These are phyloP conservation scores for Secale cereale DNA, from an alignment of 176 grass and related monocot genomes.

Conservation along the genomic window DNA sequence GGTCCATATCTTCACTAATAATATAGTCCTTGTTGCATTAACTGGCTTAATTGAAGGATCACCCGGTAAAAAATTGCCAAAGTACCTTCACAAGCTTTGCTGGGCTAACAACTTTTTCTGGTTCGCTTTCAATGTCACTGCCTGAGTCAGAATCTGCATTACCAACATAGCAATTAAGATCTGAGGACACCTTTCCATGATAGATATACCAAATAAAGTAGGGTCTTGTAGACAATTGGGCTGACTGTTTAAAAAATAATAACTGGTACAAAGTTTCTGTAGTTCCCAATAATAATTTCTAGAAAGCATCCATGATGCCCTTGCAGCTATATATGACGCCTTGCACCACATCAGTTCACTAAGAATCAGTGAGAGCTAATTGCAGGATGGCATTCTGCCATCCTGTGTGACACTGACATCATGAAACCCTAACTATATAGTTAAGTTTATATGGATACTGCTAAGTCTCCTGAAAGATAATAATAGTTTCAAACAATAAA, in stretches of 20 bases:
- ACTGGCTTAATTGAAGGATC: neutral
- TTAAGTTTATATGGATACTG: neutral
- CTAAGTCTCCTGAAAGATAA: neutral
- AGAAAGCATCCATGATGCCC: neutral
- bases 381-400: neutral
- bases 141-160: slow-evolving; percentile 87
- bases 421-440: neutral
- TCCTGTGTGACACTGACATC: neutral
- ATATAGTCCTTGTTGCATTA: neutral
- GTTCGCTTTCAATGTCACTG: slow-evolving; percentile 65
- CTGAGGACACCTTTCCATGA: neutral
- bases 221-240: neutral
- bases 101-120: slow-evolving; percentile 51
- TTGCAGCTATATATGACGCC: neutral
- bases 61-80: neutral
- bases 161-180: slow-evolving; percentile 22
- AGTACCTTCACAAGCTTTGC: slow-evolving; percentile 59
- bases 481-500: neutral
- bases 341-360: neutral
- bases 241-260: neutral
- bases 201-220: neutral
- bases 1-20: neutral
- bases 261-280: neutral
- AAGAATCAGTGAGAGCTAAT: neutral
- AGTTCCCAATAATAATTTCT: neutral